Base-by-base conservation (phyloP, 352 stramenopile species). In the Globisporangium radiosum region DNA sequence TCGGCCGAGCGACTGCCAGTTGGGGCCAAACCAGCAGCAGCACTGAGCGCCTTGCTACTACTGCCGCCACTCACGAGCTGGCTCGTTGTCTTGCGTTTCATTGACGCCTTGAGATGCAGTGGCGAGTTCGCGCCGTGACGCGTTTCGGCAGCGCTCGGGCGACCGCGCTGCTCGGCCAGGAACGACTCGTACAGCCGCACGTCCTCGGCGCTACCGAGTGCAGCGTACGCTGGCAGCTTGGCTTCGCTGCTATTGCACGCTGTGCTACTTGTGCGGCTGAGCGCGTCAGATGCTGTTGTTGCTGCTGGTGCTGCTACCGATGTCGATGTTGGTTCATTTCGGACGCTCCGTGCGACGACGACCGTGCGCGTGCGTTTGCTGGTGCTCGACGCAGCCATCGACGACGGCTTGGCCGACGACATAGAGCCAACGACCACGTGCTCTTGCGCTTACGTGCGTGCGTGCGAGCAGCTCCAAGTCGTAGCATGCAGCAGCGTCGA, bases 121-220 rank as follows among this genome's bases (percentile, higher is more conserved):
- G 56, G 63, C 3, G 36, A 51, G 17, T 36, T 55, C 33, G 62
- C 3, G 47, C 49, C 33, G 47, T 13, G 44, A 45, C 49, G 3
- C 44, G 19, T 44, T 57, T 79, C 71, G 0, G 71, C 72, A 0
- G 66, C 67, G 53, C 62, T 74, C 4, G 57, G 52, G 1, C 63
- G 62, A 1, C 64, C 56, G 9, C 65, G 62, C n/a, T 84, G 73
- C 44, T 86, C 73, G 9, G 51, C 52, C 33, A 92, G 62, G 54
- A 78, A 92, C 37, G 73, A 64, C 44, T 86, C 73, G 45, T 87
- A 90, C 8, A 75, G 61, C 13, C 81, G 72, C 7, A 92, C 59
- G 56, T 92, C 81, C 15, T 79, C 67, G 0, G 65, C 68, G 5
- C 62, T 70, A 5, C 83, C 83, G 3, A 92, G 70, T 10, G 83